Evolutionary conservation across 257 asterid species (phyloP).

Genomic region (Fraxinus pennsylvanica): DNA sequence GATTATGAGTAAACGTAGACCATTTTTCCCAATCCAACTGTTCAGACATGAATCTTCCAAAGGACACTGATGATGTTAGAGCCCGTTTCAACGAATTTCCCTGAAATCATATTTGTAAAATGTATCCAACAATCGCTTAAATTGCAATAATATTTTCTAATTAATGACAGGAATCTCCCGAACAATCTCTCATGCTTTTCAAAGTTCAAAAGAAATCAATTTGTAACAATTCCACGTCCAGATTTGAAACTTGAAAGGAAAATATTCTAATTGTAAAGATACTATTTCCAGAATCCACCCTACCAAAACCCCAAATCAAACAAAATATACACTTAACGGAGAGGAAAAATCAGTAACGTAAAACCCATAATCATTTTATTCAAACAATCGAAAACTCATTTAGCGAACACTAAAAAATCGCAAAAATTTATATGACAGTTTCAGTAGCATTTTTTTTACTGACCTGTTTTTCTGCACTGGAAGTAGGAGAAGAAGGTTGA

Average conservation of each 20-base stretch:
- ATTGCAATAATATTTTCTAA: not conserved
- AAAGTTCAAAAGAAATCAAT: not conserved
- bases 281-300: slow-evolving; percentile 3
- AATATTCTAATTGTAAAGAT: no score
- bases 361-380: not conserved
- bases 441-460: slow-evolving; percentile 10
- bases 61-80: slow-evolving; percentile 72
- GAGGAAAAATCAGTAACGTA: not conserved
- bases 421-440: not conserved
- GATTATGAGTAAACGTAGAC: slow-evolving; percentile 81
- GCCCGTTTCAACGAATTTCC: slow-evolving; percentile 61
- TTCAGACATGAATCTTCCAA: slow-evolving; percentile 83
- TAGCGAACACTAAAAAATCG: not conserved
- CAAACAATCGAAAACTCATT: slow-evolving; percentile 1
- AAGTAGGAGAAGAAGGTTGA: slow-evolving; percentile 48
- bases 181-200: not conserved
- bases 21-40: slow-evolving; percentile 83
- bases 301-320: slow-evolving; percentile 17
- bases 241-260: not conserved
- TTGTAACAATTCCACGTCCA: slow-evolving; percentile 9
- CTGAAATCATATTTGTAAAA: slow-evolving; percentile 42
- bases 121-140: not conserved
- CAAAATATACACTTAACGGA: not conserved
- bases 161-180: not conserved
- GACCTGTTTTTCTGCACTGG: slow-evolving; percentile 48